These are phyloP conservation scores for Puccinia horiana DNA, from an alignment of 1,284 basidiomycete species.

Conservation along the genomic window DNA sequence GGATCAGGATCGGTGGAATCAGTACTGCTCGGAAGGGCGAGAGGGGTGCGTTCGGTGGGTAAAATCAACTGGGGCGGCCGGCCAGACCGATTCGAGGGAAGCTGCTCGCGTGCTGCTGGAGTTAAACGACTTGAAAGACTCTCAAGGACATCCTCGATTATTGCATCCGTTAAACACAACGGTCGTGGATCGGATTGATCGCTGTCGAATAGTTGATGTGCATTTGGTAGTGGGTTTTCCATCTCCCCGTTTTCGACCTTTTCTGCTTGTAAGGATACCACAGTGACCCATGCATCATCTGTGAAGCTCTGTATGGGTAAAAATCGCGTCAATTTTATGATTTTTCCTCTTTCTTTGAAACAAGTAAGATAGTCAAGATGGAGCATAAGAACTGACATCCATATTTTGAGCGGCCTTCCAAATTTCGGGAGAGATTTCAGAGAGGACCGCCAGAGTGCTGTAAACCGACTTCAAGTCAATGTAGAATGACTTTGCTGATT, in stretches of 20 bases:
- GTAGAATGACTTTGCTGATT: slow-evolving; percentile 18
- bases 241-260: slow-evolving; percentile 30
- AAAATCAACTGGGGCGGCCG: background rate
- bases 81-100: background rate
- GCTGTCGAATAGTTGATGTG: slow-evolving; percentile 10
- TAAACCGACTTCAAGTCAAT: slow-evolving; percentile 21
- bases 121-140: slow-evolving; percentile 9
- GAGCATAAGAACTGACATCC: slow-evolving; percentile 30
- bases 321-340: background rate
- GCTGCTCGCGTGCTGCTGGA: background rate
- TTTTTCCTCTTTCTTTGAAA: background rate
- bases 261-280: slow-evolving; percentile 24
- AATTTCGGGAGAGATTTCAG: background rate
- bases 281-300: slow-evolving; percentile 27
- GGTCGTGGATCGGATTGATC: background rate
- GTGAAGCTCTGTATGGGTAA: background rate
- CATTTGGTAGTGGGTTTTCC: slow-evolving; percentile 16
- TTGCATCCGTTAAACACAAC: slow-evolving; percentile 6
- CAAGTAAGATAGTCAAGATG: too few species aligned
- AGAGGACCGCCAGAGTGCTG: slow-evolving; percentile 9
- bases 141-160: background rate
- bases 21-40: background rate
- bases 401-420: slow-evolving; percentile 17
- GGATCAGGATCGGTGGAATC: slow-evolving; percentile 5
- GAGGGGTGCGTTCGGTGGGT: background rate